Conservation (phyloP, 192 early-diverging fungal species). For the Linnemannia hyalina region DNA sequence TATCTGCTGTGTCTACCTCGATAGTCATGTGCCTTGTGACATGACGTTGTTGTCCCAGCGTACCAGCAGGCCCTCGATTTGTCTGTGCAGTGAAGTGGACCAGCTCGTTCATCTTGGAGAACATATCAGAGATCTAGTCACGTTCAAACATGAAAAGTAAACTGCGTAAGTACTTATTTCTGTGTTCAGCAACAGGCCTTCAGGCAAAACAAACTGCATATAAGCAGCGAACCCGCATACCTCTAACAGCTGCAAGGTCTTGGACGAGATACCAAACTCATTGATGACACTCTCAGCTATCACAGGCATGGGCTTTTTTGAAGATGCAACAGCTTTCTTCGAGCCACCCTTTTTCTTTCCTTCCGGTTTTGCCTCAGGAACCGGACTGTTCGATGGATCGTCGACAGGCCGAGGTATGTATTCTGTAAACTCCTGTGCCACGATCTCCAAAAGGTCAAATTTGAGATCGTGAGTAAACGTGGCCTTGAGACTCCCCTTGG, state of each 20-base stretch:
- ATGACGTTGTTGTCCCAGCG: background rate
- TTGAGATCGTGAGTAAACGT: slow-evolving; percentile 35
- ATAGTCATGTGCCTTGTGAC: background rate
- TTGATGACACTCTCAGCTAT: slow-evolving; percentile 46
- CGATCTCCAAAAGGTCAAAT: slow-evolving; percentile 43
- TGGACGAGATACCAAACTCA: slow-evolving; percentile 37
- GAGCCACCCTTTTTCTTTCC: slow-evolving; percentile 35
- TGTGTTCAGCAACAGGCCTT: background rate
- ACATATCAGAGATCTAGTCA: slow-evolving; percentile 33
- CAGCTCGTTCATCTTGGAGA: slow-evolving; percentile 40
- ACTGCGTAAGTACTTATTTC: background rate
- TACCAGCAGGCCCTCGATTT: slow-evolving; percentile 30
- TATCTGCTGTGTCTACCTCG: background rate
- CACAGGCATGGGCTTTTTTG: slow-evolving; percentile 4
- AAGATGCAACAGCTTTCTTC: background rate
- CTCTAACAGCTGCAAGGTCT: slow-evolving; percentile 34
- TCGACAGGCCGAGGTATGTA: slow-evolving; percentile 22
- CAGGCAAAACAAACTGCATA: background rate
- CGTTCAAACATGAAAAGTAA: background rate
- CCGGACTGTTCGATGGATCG: slow-evolving; percentile 12
- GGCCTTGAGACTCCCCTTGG: slow-evolving; percentile 29
- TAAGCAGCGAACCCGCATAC: background rate
- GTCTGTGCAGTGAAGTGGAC: slow-evolving; percentile 25
- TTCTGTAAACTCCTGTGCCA: slow-evolving; percentile 21
- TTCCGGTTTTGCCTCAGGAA: slow-evolving; percentile 27